These are phyloP conservation scores for Verticillium albo-atrum DNA, from an alignment of 2,329 filamentous ascomycete genomes.

Conservation along the genomic window DNA sequence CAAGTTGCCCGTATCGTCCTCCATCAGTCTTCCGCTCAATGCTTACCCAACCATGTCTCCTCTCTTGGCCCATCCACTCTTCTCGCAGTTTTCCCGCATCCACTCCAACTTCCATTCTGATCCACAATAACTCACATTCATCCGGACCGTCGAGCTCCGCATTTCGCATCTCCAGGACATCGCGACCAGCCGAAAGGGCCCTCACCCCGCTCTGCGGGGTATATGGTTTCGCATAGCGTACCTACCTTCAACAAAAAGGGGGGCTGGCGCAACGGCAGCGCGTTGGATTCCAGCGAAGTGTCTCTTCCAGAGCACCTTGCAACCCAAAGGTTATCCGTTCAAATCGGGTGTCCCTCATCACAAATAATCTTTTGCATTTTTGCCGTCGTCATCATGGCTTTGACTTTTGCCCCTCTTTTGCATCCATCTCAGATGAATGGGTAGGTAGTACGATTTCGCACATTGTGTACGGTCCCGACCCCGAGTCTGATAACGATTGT, in stretches of 20 bases:
- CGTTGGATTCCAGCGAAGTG: not conserved
- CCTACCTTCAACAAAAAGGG: not conserved
- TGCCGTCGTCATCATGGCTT: not conserved
- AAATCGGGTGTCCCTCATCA: not conserved
- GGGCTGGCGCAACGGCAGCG: slow-evolving; percentile 1
- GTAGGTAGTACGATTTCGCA: too few relatives aligned
- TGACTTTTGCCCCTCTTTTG: too few relatives aligned
- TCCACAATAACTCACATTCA: not conserved
- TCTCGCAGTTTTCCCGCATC: not conserved
- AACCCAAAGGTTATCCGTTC: not conserved
- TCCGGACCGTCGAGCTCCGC: not conserved
- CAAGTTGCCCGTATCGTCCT: too few relatives aligned
- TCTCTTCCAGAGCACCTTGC: not conserved
- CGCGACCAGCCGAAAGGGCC: not conserved
- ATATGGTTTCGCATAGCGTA: not conserved
- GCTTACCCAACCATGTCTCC: too few relatives aligned
- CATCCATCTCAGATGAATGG: too few relatives aligned
- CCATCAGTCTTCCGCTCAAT: too few relatives aligned
- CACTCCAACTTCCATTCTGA: not conserved
- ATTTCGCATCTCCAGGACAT: not conserved
- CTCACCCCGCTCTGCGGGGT: not conserved
- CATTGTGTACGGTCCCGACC: too few relatives aligned
- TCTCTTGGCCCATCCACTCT: not conserved
- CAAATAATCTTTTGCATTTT: not conserved
- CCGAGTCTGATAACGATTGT: too few relatives aligned